Base-by-base conservation (phyloP, 768 basidiomycete species). In the Boletales sp. region DNA sequence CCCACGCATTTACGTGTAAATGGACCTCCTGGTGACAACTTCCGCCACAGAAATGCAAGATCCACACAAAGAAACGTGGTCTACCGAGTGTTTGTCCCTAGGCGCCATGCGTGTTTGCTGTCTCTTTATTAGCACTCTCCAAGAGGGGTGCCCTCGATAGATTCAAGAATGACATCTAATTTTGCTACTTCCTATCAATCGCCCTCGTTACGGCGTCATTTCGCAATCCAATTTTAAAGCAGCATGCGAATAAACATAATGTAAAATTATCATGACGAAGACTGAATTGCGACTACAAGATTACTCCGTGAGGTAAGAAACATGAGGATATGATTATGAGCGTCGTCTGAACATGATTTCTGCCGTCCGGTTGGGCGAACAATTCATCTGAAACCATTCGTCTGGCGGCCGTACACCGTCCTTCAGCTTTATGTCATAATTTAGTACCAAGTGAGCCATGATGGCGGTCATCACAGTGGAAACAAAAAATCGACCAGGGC, bases 401-500 rank as follows among this genome's bases (percentile, higher is more conserved):
- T 70, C 69, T 27, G 62, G 57, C 8, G 74, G 73, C 17, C 68
- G 61, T 31, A 63, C 59, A 39, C 69, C 69, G 29, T 67, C 67
- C 39, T 70, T 65, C 31, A 71, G 50, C 41, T 64, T 64, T 32
- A 75, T 59, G 50, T 75, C 74, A 58, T 74, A 75, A 50, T 67
- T 64, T 46, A 71, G 45, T 12, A 75, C 61, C 51, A 76, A 52
- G 50, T 72, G 62, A 27, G 75, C 75, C 60, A 74, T 60, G 56
- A 72, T 67, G 1, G 67, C 60, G 29, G 75, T 75, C 59, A 75
- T 60, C 59, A 65, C 57, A 21, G 67, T 66, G 5, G 71, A 70
- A 24, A 63, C 72, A 49, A 76, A 75, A 55, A 73, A 74, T 10
- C 75, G 66, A 5, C 75, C 74, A 4, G 74, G 74, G 50, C 73